These are phyloP conservation scores for Globisporangium cylindrosporum DNA, from an alignment of 352 stramenopile genomes.

Conservation along the genomic window DNA sequence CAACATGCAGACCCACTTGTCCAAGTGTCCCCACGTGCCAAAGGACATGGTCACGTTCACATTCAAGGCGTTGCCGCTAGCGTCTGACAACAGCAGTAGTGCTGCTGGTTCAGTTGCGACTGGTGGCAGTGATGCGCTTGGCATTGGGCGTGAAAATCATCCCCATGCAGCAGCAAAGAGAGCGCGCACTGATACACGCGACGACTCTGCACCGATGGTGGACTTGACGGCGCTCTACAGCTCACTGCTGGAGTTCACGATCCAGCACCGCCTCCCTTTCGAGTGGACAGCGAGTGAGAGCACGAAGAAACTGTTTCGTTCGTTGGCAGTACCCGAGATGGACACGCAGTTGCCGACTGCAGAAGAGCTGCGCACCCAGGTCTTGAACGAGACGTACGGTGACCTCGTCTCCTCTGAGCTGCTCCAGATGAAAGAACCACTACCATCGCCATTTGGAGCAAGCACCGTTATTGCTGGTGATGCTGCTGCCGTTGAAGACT, in stretches of 20 bases:
- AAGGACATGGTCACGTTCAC: constrained; percentile 33
- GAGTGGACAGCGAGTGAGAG: constrained; percentile 56
- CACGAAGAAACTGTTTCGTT: constrained; percentile 44
- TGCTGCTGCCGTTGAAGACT: neutral
- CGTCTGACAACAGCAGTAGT: constrained; percentile 5
- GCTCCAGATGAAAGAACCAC: constrained; percentile 32
- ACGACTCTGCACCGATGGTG: neutral
- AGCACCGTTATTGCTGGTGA: neutral
- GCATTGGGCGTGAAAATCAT: constrained; percentile 13
- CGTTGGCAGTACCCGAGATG: constrained; percentile 15
- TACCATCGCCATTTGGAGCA: constrained; percentile 17
- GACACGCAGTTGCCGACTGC: constrained; percentile 29
- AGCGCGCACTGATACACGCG: constrained; percentile 9
- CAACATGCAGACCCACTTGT: constrained; percentile 84
- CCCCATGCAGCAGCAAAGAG: constrained; percentile 21
- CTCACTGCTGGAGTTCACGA: constrained; percentile 51
- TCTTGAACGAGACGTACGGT: constrained; percentile 41
- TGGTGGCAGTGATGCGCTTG: neutral
- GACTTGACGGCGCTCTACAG: constrained; percentile 25
- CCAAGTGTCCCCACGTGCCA: constrained; percentile 71
- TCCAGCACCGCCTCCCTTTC: constrained; percentile 68
- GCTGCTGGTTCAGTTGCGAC: constrained; percentile 10
- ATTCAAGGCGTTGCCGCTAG: constrained; percentile 16
- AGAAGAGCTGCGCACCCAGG: constrained; percentile 33
- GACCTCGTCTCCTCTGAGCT: constrained; percentile 33